These are phyloP conservation scores for Mycena filopes DNA, from an alignment of 768 basidiomycete species.

Conservation along the genomic window DNA sequence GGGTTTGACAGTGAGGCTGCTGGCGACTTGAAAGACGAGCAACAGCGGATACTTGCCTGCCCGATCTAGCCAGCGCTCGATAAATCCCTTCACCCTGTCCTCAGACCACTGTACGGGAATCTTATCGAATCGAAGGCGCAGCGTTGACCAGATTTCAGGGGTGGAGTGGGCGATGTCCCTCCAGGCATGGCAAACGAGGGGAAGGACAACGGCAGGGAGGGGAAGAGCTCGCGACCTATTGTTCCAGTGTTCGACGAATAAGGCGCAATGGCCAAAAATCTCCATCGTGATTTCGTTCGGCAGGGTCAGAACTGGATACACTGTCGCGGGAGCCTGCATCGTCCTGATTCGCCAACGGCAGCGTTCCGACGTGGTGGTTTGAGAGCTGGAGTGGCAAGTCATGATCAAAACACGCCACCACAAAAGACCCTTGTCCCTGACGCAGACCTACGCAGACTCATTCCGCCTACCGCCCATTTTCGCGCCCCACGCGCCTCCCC, in stretches of 20 bases:
- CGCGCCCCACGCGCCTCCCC: too few species aligned
- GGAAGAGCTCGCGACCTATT: neutral
- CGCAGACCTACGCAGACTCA: too few species aligned
- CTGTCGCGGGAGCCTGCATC: too few species aligned
- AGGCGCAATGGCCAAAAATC: conserved; percentile 10
- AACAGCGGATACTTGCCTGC: neutral
- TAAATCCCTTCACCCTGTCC: neutral
- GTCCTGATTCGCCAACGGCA: too few species aligned
- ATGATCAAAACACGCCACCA: too few species aligned
- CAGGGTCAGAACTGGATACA: conserved; percentile 3
- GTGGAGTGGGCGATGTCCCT: neutral
- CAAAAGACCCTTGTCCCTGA: too few species aligned
- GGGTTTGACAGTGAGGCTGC: too few species aligned
- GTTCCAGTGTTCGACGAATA: neutral
- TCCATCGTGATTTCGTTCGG: conserved; percentile 10
- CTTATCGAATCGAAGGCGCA: neutral
- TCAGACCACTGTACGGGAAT: neutral
- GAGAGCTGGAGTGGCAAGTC: too few species aligned
- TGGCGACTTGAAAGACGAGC: neutral
- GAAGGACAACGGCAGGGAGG: neutral
- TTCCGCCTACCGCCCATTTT: too few species aligned
- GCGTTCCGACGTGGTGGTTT: too few species aligned
- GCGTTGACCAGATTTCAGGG: conserved; percentile 1
- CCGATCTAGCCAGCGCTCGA: conserved; percentile 7
- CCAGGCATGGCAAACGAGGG: neutral